These are phyloP conservation scores for Aspergillus sp. DNA, from an alignment of 2,329 filamentous ascomycete genomes.

Conservation along the genomic window DNA sequence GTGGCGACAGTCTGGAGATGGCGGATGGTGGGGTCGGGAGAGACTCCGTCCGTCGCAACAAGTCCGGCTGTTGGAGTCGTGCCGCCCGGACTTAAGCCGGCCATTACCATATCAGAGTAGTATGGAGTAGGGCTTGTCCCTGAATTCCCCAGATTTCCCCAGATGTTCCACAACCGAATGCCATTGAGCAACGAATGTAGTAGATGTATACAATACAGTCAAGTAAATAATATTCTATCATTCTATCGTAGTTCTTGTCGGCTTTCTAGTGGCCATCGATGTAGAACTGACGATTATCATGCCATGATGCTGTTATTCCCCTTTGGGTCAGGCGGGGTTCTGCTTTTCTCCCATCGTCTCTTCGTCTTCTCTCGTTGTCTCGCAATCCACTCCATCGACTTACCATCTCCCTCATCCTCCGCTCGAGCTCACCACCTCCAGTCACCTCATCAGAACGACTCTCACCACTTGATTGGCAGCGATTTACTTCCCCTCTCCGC, in stretches of 20 bases:
- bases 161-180: no score
- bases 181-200: no score
- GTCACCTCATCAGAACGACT: background rate
- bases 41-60: conserved; percentile 35
- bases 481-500: conserved; percentile 2
- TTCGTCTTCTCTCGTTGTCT: no score
- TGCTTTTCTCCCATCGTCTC: no score
- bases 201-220: no score
- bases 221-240: no score
- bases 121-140: background rate
- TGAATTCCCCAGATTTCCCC: background rate
- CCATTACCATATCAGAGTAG: background rate
- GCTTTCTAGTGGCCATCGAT: no score
- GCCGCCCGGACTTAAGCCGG: conserved; percentile 32
- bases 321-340: no score
- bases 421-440: background rate
- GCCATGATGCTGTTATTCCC: no score
- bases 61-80: conserved; percentile 28
- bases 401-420: background rate
- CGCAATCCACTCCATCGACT: no score
- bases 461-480: background rate
- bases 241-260: no score
- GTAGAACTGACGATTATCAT: no score
- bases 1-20: conserved; percentile 1
- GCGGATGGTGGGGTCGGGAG: conserved; percentile 6